These are phyloP conservation scores for Teratosphaeria viscida DNA, from an alignment of 2,329 filamentous ascomycete species.

Conservation along the genomic window DNA sequence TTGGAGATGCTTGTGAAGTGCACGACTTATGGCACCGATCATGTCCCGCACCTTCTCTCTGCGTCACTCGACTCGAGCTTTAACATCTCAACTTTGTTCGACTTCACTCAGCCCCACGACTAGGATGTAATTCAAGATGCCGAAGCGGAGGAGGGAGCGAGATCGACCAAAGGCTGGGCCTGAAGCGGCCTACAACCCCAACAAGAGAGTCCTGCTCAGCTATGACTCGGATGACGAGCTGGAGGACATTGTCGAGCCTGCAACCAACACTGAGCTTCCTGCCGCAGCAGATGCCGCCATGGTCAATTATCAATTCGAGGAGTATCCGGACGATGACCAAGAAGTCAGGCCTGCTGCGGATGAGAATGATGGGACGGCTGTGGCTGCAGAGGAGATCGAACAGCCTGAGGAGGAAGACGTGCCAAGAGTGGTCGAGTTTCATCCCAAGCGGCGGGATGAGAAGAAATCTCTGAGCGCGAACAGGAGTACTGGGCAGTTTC, in stretches of 20 bases:
- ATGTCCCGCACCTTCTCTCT: neutral
- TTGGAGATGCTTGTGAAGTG: neutral
- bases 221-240: conserved; percentile 22
- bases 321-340: conserved; percentile 5
- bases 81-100: neutral
- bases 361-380: neutral
- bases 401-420: neutral
- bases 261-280: neutral
- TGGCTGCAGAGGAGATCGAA: neutral
- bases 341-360: neutral
- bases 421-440: neutral
- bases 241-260: conserved; percentile 1
- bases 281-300: neutral
- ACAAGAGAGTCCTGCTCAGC: conserved; percentile 24
- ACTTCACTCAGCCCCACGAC: neutral
- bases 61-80: neutral
- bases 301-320: conserved; percentile 4
- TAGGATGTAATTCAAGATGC: neutral
- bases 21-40: neutral
- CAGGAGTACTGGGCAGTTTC: conserved; percentile 13
- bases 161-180: conserved; percentile 23
- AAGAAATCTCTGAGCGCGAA: neutral
- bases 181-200: conserved; percentile 19
- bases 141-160: conserved; percentile 17
- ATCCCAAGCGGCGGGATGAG: neutral